Evolutionary conservation across 495 filamentous ascomycete genomes (phyloP).

Genomic region (Penicillium longicatenatum): DNA sequence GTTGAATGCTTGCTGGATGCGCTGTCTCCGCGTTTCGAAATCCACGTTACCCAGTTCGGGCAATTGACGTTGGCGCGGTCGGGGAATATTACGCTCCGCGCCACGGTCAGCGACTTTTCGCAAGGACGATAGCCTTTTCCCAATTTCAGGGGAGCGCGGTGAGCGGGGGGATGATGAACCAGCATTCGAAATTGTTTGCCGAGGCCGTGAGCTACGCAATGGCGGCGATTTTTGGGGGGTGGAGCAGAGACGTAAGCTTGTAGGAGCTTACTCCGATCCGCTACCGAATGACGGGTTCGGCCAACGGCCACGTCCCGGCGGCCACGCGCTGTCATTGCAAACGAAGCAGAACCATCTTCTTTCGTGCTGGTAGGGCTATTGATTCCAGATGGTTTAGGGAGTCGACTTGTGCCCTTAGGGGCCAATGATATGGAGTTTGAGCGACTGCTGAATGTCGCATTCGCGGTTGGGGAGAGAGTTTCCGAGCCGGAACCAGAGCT

Average conservation of each 20-base stretch:
- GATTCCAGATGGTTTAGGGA: conserved; percentile 44
- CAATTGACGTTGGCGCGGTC: conserved; percentile 45
- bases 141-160: conserved; percentile 60
- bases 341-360: conserved; percentile 33
- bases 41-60: conserved; percentile 70
- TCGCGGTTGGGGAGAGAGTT: conserved; percentile 45
- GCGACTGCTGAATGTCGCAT: conserved; percentile 44
- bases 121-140: conserved; percentile 48
- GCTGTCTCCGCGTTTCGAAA: conserved; percentile 73
- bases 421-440: conserved; percentile 35
- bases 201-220: conserved; percentile 77
- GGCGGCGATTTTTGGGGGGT: conserved; percentile 68
- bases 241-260: conserved; percentile 68
- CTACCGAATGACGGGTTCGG: conserved; percentile 37
- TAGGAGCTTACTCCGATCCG: conserved; percentile 52
- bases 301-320: conserved; percentile 34
- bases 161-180: conserved; percentile 50
- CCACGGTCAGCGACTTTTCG: conserved; percentile 38
- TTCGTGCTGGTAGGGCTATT: conserved; percentile 34
- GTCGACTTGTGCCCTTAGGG: conserved; percentile 48
- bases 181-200: conserved; percentile 78
- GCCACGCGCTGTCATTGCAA: conserved; percentile 37
- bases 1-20: conserved; percentile 78
- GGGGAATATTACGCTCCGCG: conserved; percentile 31
- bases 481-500: conserved; percentile 50